Evolutionary conservation across 225 moss, liverwort and hornwort species (phyloP), one percentile per base, ranked within the genome.

Genomic region (Pseudisothecium myosuroides): DNA sequence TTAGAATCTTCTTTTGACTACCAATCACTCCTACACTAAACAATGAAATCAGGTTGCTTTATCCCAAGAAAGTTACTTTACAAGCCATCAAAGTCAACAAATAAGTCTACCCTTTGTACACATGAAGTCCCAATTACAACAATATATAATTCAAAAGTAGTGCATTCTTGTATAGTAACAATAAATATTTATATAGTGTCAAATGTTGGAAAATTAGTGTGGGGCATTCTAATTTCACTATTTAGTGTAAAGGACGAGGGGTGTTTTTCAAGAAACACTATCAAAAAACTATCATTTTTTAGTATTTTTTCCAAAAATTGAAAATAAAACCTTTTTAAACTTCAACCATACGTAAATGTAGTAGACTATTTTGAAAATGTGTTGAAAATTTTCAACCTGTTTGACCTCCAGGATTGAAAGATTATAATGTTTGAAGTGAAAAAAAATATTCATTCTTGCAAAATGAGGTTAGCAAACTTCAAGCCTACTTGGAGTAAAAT

Each of bases 401-500:
- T 11, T 18, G 31, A 7, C 2, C 0, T 0, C 0, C 0, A 11
- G 4, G 24, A 47, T 31, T 31, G 19, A 47, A 47, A 47, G 10
- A 47, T 7, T 47, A 45, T 47, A 28, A 74, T 0, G 0, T 18
- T 74, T 29, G 11, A 17, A 17, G 6, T 15, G 15, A 28, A n/a
- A n/a, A n/a, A n/a, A n/a, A n/a, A n/a, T n/a, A n/a, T 6, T 45
- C 17, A 17, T 29, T 29, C 11, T 1, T 45, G 1, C 0, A 1
- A 73, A 73, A 45, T 0, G 0, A 3, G 16, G 2, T 24, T 2
- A 14, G 0, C 0, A 17, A 0, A 47, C 4, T 45, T 74, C 0
- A 1, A 18, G 18, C 11, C 11, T 0, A 11, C 47, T 29, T 29
- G 1, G 3, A 45, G 0, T 45, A 45, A 16, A 28, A 1, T 17